Percentiles rank a stretch among this genome's conserved stretches.
phyloP scores from a whole-genome alignment of 345 rosid species.

The Eucalyptus curtisii region DNA sequence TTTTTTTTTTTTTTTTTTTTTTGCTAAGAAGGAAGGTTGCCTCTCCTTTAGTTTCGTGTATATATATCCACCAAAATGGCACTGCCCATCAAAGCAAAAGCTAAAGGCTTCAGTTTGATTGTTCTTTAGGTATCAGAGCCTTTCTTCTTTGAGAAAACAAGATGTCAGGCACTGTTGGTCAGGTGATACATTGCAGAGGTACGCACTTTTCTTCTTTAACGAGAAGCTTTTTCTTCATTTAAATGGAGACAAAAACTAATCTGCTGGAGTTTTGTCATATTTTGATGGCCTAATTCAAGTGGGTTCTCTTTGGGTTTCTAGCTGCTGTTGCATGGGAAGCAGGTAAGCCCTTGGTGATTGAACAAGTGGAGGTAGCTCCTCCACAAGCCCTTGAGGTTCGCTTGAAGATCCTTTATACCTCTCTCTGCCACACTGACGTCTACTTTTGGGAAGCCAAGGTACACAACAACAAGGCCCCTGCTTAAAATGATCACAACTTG shows the following conservation, averaged over 20 bases:
- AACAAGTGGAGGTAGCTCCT: constrained; percentile 44
- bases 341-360: constrained; percentile 38
- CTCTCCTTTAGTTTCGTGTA: not conserved
- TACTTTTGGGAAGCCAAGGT: constrained; percentile 49
- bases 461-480: not conserved
- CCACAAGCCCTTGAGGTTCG: constrained; percentile 37
- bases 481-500: not conserved
- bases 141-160: not conserved
- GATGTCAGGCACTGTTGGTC: constrained; percentile 12
- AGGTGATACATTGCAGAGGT: constrained; percentile 31
- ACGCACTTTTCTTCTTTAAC: not conserved
- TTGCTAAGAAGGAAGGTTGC: not conserved
- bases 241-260: not conserved
- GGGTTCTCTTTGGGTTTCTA: not conserved
- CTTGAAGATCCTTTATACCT: constrained; percentile 20
- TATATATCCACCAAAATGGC: not conserved
- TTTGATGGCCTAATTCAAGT: not conserved
- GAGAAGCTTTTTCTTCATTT: not conserved
- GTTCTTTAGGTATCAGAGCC: not conserved
- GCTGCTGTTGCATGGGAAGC: constrained; percentile 55
- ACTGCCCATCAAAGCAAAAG: not conserved
- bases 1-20: not conserved
- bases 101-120: not conserved
- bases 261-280: not conserved
- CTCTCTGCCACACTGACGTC: constrained; percentile 38